Conservation (phyloP, 805 yeast genomes). For the Isabelozyma pseudorhagii region DNA sequence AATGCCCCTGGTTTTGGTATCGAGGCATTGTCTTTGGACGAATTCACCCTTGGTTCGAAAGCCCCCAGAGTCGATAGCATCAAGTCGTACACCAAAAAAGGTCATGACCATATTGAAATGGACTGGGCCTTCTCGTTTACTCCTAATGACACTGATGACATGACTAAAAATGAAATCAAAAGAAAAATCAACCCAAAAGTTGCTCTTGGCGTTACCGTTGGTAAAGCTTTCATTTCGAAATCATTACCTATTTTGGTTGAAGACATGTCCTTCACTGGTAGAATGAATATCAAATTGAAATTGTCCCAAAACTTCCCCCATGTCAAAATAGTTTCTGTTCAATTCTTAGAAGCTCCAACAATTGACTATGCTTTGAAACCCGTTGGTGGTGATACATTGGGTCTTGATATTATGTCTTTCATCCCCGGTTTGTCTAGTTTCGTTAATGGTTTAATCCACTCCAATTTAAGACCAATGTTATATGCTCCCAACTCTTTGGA, state of each 20-base stretch:
- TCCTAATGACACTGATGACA: constrained; percentile 78
- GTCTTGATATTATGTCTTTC: constrained; percentile 79
- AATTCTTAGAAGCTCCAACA: constrained; percentile 72
- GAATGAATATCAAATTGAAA: constrained; percentile 59
- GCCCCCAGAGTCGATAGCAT: constrained; percentile 74
- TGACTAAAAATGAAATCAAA: constrained; percentile 73
- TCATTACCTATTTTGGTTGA: constrained; percentile 76
- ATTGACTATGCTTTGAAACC: constrained; percentile 82
- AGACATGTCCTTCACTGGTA: constrained; percentile 73
- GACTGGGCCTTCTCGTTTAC: constrained; percentile 81
- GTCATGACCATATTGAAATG: constrained; percentile 69
- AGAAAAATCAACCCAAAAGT: constrained; percentile 77
- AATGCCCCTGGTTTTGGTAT: constrained; percentile 83
- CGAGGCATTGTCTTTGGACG: constrained; percentile 67
- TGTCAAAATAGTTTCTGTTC: constrained; percentile 66
- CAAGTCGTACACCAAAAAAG: constrained; percentile 69
- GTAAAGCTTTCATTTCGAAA: constrained; percentile 77
- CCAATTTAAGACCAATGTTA: constrained; percentile 70
- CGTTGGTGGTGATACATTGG: constrained; percentile 86
- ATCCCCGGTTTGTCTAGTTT: constrained; percentile 76
- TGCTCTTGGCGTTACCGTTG: constrained; percentile 75
- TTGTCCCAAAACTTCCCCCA: constrained; percentile 73
- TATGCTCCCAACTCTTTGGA: constrained; percentile 82
- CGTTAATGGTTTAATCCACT: constrained; percentile 66
- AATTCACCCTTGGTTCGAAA: constrained; percentile 77